These are phyloP conservation scores for Tremellales sp. DNA, from an alignment of 1,284 basidiomycete genomes.

Conservation along the genomic window DNA sequence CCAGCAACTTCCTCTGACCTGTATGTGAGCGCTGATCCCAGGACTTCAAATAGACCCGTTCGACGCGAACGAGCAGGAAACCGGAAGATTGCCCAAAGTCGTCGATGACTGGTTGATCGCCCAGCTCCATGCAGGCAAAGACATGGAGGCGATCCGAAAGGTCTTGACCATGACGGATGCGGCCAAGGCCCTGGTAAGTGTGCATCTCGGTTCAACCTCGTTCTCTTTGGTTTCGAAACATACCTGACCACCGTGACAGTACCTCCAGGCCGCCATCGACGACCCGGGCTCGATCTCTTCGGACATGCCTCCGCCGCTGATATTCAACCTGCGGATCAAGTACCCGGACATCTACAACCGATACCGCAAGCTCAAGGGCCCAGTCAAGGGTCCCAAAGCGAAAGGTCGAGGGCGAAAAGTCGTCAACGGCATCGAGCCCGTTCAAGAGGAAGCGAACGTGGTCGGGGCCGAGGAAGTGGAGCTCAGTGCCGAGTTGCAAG, in stretches of 20 bases:
- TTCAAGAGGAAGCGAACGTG: slow-evolving; percentile 2
- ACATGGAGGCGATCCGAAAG: slow-evolving; percentile 38
- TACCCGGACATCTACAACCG: slow-evolving; percentile 48
- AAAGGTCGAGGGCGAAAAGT: too few species aligned
- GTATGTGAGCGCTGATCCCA: neutral
- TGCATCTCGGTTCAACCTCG: neutral
- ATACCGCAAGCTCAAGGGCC: slow-evolving; percentile 42
- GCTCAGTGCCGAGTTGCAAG: neutral
- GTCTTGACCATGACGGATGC: slow-evolving; percentile 36
- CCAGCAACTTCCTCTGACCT: neutral
- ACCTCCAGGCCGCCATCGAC: slow-evolving; percentile 35
- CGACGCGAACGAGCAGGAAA: slow-evolving; percentile 33
- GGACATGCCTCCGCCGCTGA: slow-evolving; percentile 38
- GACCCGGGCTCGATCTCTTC: slow-evolving; percentile 25
- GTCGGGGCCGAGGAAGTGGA: slow-evolving; percentile 1
- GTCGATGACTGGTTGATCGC: slow-evolving; percentile 44
- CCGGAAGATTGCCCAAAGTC: slow-evolving; percentile 37
- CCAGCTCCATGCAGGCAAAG: slow-evolving; percentile 38
- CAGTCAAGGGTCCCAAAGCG: slow-evolving; percentile 37
- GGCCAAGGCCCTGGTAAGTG: slow-evolving; percentile 32
- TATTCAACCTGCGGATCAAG: slow-evolving; percentile 39
- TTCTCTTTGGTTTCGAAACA: neutral
- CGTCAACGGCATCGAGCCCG: neutral
- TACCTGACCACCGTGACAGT: slow-evolving; percentile 14
- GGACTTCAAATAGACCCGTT: slow-evolving; percentile 31